Evolutionary conservation across 192 early-diverging fungal genomes (phyloP), one percentile per base, ranked within the genome.

Genomic region (Haplosporangium gracile): DNA sequence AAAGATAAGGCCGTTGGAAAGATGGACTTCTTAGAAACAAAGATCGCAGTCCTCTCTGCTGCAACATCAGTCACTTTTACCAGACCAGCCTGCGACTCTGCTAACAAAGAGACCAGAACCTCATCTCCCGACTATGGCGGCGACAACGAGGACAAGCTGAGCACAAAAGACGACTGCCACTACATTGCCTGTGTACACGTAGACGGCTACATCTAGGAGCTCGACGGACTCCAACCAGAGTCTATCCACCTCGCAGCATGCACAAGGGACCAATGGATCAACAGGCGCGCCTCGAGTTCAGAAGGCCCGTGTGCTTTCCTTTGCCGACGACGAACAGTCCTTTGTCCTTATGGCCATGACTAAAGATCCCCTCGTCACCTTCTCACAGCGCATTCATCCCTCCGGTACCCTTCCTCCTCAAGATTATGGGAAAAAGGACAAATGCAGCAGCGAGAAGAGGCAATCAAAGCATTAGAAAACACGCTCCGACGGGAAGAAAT

Each of bases 291-390:
- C 43, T 71, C 6, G 77, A 71, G 38, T 49, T 78, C 18, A 60
- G n/a, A n/a, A 2, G 36, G 70, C 68, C 16, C 65, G n/a, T 26
- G 70, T 71, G n/a, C n/a, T 16, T 22, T 36, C 69, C 2, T 70
- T 71, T 34, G 26, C 5, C 16, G 36, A 42, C 1, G 69, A 38
- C 26, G 68, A 71, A 15, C 68, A 78, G 20, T 69, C 26, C 8
- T 78, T 78, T 55, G 77, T 72, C 24, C 49, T 78, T 34, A 39
- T 78, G 65, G 77, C 68, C 8, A 42, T 78, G 43, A 68, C 69
- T 38, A 69, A 55, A 45, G 69, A 78, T 53, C 69, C 77, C 1
- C 20, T 78, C 10, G 22, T 47, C 8, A 34, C n/a, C 0, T 15
- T 77, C 9, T 9, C n/a, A 8, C 24, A 57, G 55, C 55, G 55